Percentiles rank a stretch among this genome's conserved stretches.
Conservation (phyloP, 2,329 filamentous ascomycete species). For the Diaporthe sp. region DNA sequence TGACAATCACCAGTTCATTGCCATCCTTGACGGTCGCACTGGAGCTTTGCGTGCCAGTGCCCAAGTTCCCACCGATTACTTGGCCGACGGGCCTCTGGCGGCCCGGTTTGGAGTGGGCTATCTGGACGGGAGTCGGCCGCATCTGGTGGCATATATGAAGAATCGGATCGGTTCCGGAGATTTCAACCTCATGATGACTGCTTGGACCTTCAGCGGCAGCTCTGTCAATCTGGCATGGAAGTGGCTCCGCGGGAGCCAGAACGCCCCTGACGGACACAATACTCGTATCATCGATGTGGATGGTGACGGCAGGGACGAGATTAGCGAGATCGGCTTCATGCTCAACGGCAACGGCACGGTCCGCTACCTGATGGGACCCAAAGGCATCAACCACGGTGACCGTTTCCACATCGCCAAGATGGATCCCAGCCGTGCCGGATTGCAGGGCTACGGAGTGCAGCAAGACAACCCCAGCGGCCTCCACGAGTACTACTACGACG, state of each 20-base stretch:
- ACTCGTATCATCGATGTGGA: constrained; percentile 11
- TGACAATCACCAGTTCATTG: constrained; percentile 3
- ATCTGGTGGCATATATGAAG: constrained; percentile 1
- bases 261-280: neutral
- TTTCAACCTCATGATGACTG: neutral
- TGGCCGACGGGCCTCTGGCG: neutral
- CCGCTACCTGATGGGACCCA: neutral
- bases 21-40: neutral
- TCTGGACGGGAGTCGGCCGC: neutral
- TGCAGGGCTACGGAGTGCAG: neutral
- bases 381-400: neutral
- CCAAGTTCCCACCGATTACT: neutral
- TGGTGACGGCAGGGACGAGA: neutral
- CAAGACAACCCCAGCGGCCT: neutral
- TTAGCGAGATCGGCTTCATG: neutral
- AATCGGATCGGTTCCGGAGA: neutral
- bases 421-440: constrained; percentile 4
- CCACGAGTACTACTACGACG: constrained; percentile 7
- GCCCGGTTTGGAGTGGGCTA: neutral
- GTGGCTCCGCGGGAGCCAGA: neutral
- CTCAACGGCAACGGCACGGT: neutral
- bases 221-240: neutral
- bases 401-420: constrained; percentile 10
- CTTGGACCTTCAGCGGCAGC: neutral
- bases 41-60: neutral